These are phyloP conservation scores for Zygoascus meyerae DNA, from an alignment of 1,139 yeast species.

Conservation along the genomic window DNA sequence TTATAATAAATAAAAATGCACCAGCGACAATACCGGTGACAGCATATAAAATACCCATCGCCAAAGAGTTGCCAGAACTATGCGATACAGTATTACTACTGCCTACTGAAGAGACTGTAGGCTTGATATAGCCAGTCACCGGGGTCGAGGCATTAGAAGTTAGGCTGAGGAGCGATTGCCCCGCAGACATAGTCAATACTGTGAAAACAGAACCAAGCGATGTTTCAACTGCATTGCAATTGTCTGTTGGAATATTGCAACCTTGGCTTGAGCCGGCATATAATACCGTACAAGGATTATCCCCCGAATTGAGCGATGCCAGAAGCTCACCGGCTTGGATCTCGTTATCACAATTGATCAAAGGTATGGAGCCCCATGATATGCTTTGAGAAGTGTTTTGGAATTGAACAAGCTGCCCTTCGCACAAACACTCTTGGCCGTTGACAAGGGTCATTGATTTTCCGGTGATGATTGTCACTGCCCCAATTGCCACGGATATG, in stretches of 20 bases:
- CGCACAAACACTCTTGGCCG: conserved; percentile 23
- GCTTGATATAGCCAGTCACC: conserved; percentile 16
- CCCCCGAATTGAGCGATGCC: conserved; percentile 20
- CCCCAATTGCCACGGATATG: conserved; percentile 22
- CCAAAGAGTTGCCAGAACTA: conserved; percentile 22
- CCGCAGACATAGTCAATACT: conserved; percentile 22
- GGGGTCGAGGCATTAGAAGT: conserved; percentile 19
- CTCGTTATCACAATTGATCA: conserved; percentile 29
- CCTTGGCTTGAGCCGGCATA: conserved; percentile 25
- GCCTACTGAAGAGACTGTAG: conserved; percentile 14
- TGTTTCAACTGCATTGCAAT: conserved; percentile 21
- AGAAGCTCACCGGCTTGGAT: conserved; percentile 23
- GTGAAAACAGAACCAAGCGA: conserved; percentile 32
- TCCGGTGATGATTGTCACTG: conserved; percentile 24
- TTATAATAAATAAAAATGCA: conserved; percentile 29
- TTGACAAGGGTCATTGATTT: conserved; percentile 18
- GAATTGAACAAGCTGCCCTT: conserved; percentile 20
- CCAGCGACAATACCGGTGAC: conserved; percentile 31
- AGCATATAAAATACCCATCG: conserved; percentile 31
- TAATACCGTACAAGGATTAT: conserved; percentile 29
- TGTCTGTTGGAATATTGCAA: conserved; percentile 24
- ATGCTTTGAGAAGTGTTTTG: conserved; percentile 14
- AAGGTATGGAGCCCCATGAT: conserved; percentile 24
- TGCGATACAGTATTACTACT: neutral
- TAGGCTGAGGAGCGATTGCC: conserved; percentile 23